Evolutionary conservation across 305 asterid genomes (phyloP), one percentile per base, ranked within the genome.

Genomic region (Fraxinus platypoda): DNA sequence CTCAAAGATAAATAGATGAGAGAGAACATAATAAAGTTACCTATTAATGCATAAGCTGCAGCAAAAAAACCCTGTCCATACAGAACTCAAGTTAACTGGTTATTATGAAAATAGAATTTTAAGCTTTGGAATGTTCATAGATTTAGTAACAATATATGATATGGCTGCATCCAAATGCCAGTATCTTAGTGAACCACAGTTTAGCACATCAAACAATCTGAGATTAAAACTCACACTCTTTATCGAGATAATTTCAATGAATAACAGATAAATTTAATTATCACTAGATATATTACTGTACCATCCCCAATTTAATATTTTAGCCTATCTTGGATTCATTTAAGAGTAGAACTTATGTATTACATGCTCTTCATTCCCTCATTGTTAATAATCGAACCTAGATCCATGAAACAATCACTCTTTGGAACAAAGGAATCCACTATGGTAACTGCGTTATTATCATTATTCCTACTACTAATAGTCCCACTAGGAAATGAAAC

Each of bases 31-130:
- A 78, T 70, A 12, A 9, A 31, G 82, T 87, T 87, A 95, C 98
- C 99, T 86, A 80, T 33, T 64, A 90, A 68, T 9, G 93, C 91
- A 81, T 89, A 95, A 83, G 91, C 87, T 38, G 92, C 89, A 46
- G 93, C 97, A 84, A 83, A 81, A 28, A 88, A 74, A 72, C 93
- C 99, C 97, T 95, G 95, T 82, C 74, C 83, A 84, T 59, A 41
- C 78, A 81, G 83, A 80, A 74, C 38, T 46, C 41, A 54, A 6
- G 62, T 78, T 35, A 84, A 59, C 38, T 31, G 71, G 66, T 72
- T 57, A 21, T 38, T 21, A 74, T 2, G 70, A 23, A 84, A 82
- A 80, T 76, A 74, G 7, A 59, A 34, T 9, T 34, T 57, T 19
- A 73, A 74, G 59, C 64, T 75, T 46, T 28, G 11, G 38, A 23